Conservation (phyloP, 2,329 filamentous ascomycete species). For the Penicillium griseofulvum region DNA sequence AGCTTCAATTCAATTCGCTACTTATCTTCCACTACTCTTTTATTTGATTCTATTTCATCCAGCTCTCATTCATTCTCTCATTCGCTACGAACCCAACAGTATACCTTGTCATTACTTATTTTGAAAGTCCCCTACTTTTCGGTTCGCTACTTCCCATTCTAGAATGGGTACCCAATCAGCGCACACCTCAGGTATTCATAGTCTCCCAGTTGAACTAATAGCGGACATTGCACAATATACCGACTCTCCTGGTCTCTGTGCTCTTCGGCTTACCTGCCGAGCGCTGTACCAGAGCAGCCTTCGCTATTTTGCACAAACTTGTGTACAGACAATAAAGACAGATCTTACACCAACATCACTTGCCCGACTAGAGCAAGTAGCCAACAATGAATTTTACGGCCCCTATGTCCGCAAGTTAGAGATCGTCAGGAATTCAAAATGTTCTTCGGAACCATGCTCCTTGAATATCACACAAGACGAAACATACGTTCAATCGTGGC, state of each 20-base stretch:
- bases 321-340: not conserved
- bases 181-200: not conserved
- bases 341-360: not conserved
- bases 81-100: not conserved
- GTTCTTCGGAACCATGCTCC: not conserved
- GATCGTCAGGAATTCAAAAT: not conserved
- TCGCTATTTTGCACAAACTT: not conserved
- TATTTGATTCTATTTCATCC: not conserved
- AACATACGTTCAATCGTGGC: not conserved
- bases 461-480: not conserved
- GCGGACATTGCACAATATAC: not conserved
- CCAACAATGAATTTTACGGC: not conserved
- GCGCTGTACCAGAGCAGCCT: not conserved
- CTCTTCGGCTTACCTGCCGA: not conserved
- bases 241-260: not conserved
- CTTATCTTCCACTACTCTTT: not conserved
- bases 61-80: too few species aligned
- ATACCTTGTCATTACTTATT: not conserved
- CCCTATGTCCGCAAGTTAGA: not conserved
- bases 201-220: not conserved
- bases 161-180: not conserved
- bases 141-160: too few species aligned
- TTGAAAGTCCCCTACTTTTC: not conserved
- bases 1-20: not conserved
- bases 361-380: not conserved